Evolutionary conservation across 2,329 filamentous ascomycete species (phyloP).

Genomic region (Botrytis pseudocinerea): DNA sequence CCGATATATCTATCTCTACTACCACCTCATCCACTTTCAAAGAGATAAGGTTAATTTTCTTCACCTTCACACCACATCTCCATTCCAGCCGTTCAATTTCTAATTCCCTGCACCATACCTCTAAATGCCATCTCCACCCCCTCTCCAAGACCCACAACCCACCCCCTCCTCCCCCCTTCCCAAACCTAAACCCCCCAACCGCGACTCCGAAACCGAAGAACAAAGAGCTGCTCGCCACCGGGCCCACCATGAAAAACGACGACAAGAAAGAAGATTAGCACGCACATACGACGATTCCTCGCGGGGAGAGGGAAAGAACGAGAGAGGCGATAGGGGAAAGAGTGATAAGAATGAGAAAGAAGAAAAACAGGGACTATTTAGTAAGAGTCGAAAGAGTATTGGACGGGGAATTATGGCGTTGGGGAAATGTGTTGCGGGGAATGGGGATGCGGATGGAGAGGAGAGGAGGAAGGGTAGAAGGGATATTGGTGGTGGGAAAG

Average conservation of each 20-base stretch:
- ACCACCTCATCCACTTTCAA: background rate
- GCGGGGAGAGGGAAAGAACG: background rate
- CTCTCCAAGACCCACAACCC: too few relatives aligned
- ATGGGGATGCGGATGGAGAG: background rate
- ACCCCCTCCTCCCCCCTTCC: background rate
- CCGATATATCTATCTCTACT: background rate
- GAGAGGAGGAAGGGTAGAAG: background rate
- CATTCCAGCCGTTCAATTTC: background rate
- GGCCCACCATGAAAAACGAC: background rate
- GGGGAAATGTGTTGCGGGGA: background rate
- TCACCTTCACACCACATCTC: background rate
- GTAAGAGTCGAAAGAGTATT: conserved; percentile 12
- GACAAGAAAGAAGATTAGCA: background rate
- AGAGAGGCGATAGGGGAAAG: background rate
- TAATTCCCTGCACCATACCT: background rate
- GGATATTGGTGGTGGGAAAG: background rate
- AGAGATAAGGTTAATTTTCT: background rate
- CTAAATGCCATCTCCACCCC: background rate
- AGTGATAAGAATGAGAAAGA: background rate
- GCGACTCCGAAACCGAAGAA: background rate
- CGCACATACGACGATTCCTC: background rate
- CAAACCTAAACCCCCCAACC: background rate
- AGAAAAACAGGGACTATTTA: background rate
- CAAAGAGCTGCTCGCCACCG: background rate
- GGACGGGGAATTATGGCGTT: conserved; percentile 2